These are phyloP conservation scores for Psilocybe cyanescens DNA, from an alignment of 768 basidiomycete genomes.

Conservation along the genomic window DNA sequence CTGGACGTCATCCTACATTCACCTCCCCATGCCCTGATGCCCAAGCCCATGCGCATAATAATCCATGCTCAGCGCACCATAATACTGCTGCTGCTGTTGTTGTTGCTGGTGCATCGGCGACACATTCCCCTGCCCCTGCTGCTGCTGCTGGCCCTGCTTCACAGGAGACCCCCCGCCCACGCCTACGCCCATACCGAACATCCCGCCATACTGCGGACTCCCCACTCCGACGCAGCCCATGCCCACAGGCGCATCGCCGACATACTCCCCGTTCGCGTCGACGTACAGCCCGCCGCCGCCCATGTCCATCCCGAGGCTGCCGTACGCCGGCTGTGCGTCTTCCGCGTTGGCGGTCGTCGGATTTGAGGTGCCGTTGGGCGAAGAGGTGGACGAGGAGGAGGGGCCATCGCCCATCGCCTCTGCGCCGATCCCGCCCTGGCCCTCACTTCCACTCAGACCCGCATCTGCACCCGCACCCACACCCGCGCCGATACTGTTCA, in stretches of 20 bases:
- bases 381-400: too few relatives aligned
- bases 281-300: not conserved
- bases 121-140: not conserved
- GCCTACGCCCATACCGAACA: not conserved
- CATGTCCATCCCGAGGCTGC: not conserved
- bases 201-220: not conserved
- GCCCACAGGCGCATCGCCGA: conserved; percentile 2
- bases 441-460: not conserved
- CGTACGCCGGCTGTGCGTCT: not conserved
- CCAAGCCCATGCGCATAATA: not conserved
- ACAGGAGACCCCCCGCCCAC: not conserved
- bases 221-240: not conserved
- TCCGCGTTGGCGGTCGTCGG: too few relatives aligned
- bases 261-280: conserved; percentile 7
- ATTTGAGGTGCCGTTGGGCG: too few relatives aligned
- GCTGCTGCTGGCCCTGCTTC: conserved; percentile 4
- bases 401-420: too few relatives aligned
- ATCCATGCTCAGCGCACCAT: conserved; percentile 1
- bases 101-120: not conserved
- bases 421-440: not conserved
- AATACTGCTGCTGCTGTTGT: conserved; percentile 2
- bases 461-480: not conserved
- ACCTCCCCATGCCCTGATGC: not conserved
- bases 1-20: not conserved
- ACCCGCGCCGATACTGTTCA: not conserved